These are phyloP conservation scores for Colletotrichum musicola DNA, from an alignment of 2,329 filamentous ascomycete genomes.

Conservation along the genomic window DNA sequence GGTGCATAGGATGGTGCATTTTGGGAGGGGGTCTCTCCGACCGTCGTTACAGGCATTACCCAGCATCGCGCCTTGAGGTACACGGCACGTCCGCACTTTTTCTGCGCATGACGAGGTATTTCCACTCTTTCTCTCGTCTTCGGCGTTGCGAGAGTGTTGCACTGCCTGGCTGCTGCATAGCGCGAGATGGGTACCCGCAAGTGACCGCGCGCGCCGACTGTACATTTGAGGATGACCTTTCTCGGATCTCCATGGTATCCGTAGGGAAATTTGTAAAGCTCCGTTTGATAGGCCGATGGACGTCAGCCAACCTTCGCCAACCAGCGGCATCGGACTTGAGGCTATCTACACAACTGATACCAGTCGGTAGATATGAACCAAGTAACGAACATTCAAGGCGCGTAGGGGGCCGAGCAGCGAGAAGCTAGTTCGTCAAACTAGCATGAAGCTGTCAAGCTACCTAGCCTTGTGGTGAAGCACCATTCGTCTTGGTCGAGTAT, in stretches of 20 bases:
- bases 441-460: no score
- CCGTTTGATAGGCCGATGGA: no score
- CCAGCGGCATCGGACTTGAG: no score
- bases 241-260: neutral
- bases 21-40: conserved; percentile 22
- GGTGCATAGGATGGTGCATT: conserved; percentile 11
- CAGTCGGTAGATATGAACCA: no score
- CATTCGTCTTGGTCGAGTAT: no score
- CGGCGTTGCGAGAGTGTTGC: conserved; percentile 23
- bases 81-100: conserved; percentile 21
- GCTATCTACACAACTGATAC: no score
- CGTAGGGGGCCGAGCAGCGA: no score
- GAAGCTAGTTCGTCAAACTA: no score
- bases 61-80: conserved; percentile 26
- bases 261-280: no score
- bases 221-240: neutral
- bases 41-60: conserved; percentile 33
- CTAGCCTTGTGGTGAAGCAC: no score
- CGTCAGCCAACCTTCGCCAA: no score
- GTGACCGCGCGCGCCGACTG: neutral
- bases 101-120: conserved; percentile 35
- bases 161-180: conserved; percentile 21
- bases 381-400: no score
- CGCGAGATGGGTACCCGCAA: neutral
- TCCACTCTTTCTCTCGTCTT: conserved; percentile 21